Evolutionary conservation across 805 yeast genomes (phyloP).

Genomic region (Priceomyces fermenticarens): DNA sequence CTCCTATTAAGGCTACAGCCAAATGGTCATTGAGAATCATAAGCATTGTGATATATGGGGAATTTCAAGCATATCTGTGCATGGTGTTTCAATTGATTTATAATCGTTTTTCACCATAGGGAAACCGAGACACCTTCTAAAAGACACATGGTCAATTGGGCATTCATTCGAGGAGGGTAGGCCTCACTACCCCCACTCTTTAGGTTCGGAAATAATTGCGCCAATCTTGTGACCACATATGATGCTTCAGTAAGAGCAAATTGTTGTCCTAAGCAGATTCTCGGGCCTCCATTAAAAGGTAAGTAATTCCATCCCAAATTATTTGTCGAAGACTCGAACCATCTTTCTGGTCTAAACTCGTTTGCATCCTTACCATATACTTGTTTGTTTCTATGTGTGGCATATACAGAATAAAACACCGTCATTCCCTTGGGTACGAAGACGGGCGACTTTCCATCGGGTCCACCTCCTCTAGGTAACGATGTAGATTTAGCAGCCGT

Average conservation of each 20-base stretch:
- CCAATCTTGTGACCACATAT: conserved; percentile 25
- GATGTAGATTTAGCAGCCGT: conserved; percentile 43
- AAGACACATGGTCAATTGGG: conserved; percentile 30
- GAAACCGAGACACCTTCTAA: conserved; percentile 18
- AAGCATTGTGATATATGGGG: too few species aligned
- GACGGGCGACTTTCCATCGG: conserved; percentile 36
- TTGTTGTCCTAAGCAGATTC: conserved; percentile 38
- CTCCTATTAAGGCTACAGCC: too few species aligned
- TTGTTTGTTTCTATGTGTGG: conserved; percentile 39
- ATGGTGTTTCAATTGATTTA: too few species aligned
- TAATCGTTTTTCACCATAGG: too few species aligned
- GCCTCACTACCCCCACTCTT: conserved; percentile 21
- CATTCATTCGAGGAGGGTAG: conserved; percentile 24
- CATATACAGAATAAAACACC: conserved; percentile 37
- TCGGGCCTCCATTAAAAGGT: conserved; percentile 38
- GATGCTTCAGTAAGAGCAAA: conserved; percentile 38
- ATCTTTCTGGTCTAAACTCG: conserved; percentile 31
- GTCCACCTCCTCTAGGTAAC: conserved; percentile 51
- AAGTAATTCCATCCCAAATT: conserved; percentile 35
- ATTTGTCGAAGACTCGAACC: conserved; percentile 21
- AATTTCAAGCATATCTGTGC: too few species aligned
- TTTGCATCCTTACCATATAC: conserved; percentile 29
- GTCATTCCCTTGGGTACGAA: conserved; percentile 42
- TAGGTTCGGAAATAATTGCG: conserved; percentile 28
- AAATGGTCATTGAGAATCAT: too few species aligned